phyloP scores from a whole-genome alignment of 495 filamentous ascomycete genomes.

The Lophiostoma macrostomum region DNA sequence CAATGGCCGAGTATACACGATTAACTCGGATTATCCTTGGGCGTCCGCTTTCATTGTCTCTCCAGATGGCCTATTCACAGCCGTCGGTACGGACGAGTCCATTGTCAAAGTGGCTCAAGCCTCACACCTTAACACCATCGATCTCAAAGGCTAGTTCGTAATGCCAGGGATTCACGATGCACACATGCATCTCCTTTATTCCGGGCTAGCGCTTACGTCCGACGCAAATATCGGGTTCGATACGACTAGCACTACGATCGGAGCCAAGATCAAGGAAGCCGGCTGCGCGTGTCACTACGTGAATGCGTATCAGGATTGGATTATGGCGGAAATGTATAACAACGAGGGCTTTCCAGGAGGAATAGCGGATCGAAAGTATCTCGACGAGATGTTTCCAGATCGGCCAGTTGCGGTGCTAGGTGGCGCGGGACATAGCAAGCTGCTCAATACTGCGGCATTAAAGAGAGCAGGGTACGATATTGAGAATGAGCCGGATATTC shows the following conservation, averaged over 20 bases:
- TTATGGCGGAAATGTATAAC: constrained; percentile 1
- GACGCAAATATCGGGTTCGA: constrained; percentile 6
- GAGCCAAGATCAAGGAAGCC: constrained; percentile 16
- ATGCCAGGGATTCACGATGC: constrained; percentile 29
- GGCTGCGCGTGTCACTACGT: constrained; percentile 14
- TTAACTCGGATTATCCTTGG: constrained; percentile 3
- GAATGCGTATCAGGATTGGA: constrained; percentile 20
- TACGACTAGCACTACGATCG: constrained; percentile 7
- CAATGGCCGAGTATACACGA: constrained; percentile 10
- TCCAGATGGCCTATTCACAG: constrained; percentile 7
- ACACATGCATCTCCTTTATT: constrained; percentile 22
- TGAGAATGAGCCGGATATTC: constrained; percentile 18
- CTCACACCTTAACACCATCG: not conserved
- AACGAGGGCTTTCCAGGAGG: constrained; percentile 7
- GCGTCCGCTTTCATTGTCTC: constrained; percentile 18
- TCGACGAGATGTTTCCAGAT: constrained; percentile 24
- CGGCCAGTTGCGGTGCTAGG: constrained; percentile 14
- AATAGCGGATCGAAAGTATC: constrained; percentile 13
- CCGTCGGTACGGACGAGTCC: not conserved
- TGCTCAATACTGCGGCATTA: constrained; percentile 20
- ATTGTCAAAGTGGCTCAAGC: constrained; percentile 1
- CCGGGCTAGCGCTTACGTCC: constrained; percentile 12
- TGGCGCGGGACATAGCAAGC: constrained; percentile 15
- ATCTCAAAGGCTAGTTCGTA: constrained; percentile 14
- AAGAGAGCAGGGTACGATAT: constrained; percentile 21